A percentile compares a stretch with the other conserved stretches of the same genome.
These are phyloP conservation scores for Phytophthora hybrid DNA, from an alignment of 352 stramenopile species.

Conservation along the genomic window DNA sequence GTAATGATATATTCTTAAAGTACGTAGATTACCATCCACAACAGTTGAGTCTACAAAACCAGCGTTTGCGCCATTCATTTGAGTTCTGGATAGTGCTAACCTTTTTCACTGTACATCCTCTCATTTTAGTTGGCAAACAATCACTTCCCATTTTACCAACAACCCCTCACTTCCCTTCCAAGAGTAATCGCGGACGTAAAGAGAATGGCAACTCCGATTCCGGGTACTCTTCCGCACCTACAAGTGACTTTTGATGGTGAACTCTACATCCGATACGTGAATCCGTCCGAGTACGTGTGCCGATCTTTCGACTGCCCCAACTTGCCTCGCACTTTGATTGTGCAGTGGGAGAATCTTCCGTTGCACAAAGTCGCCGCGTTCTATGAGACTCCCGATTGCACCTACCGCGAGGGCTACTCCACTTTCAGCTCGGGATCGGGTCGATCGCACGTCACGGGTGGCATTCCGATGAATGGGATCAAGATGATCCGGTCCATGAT, in stretches of 20 bases:
- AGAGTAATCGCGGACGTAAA: background rate
- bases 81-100: too few species aligned
- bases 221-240: background rate
- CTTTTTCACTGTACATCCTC: too few species aligned
- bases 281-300: constrained; percentile 6
- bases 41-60: too few species aligned
- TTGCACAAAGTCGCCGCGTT: constrained; percentile 21
- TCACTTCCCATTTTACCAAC: too few species aligned
- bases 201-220: constrained; percentile 8
- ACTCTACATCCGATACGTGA: background rate
- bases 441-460: background rate
- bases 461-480: background rate
- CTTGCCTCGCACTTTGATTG: background rate
- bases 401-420: constrained; percentile 4
- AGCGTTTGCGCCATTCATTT: too few species aligned
- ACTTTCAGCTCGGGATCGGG: constrained; percentile 8
- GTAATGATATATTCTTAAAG: too few species aligned
- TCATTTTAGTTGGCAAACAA: too few species aligned
- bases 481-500: constrained; percentile 20
- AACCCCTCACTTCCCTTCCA: too few species aligned
- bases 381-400: constrained; percentile 24
- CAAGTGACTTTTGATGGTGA: constrained; percentile 10
- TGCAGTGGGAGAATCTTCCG: constrained; percentile 11
- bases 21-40: too few species aligned
- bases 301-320: constrained; percentile 6